Percentiles rank a stretch among this genome's conserved stretches.
These are phyloP conservation scores for Afroboletus lepidellus DNA, from an alignment of 1,284 basidiomycete genomes.

Conservation along the genomic window DNA sequence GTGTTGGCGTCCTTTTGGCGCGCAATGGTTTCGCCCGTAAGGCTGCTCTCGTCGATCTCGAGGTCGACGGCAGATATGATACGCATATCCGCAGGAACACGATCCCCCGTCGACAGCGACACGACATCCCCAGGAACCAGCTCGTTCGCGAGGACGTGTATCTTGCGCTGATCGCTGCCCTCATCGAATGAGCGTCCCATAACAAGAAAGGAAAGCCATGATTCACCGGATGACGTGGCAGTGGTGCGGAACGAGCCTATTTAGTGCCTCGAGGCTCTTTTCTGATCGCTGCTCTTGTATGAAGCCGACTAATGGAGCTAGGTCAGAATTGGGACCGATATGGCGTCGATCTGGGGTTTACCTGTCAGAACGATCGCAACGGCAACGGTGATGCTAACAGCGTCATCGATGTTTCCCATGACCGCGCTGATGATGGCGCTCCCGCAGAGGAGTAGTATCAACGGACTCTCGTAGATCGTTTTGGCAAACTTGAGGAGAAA, in stretches of 20 bases:
- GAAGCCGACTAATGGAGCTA: conserved; percentile 72
- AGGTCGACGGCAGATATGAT: conserved; percentile 77
- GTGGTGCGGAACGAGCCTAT: conserved; percentile 95
- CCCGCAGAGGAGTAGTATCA: conserved; percentile 87
- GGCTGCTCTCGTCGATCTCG: conserved; percentile 92
- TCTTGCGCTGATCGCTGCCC: conserved; percentile 65
- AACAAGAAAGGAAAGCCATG: conserved; percentile 5
- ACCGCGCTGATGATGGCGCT: conserved; percentile 85
- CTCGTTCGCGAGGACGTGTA: conserved; percentile 87
- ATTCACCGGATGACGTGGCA: conserved; percentile 81
- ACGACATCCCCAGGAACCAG: conserved; percentile 95
- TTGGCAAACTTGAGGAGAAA: conserved; percentile 85
- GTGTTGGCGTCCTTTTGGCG: conserved; percentile 67
- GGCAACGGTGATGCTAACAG: conserved; percentile 91
- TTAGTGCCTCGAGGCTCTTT: conserved; percentile 91
- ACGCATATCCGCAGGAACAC: conserved; percentile 91
- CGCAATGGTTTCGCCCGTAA: conserved; percentile 92
- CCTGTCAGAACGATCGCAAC: conserved; percentile 92
- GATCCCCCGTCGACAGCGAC: conserved; percentile 88
- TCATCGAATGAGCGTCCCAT: neutral
- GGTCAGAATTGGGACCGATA: neutral
- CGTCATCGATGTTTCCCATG: conserved; percentile 94
- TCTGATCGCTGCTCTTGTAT: conserved; percentile 95
- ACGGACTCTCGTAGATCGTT: conserved; percentile 91
- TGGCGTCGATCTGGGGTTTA: conserved; percentile 38